Percentiles rank a stretch among this genome's conserved stretches.
phyloP scores from a whole-genome alignment of 441 rosid genomes.

The Populus hybrid region DNA sequence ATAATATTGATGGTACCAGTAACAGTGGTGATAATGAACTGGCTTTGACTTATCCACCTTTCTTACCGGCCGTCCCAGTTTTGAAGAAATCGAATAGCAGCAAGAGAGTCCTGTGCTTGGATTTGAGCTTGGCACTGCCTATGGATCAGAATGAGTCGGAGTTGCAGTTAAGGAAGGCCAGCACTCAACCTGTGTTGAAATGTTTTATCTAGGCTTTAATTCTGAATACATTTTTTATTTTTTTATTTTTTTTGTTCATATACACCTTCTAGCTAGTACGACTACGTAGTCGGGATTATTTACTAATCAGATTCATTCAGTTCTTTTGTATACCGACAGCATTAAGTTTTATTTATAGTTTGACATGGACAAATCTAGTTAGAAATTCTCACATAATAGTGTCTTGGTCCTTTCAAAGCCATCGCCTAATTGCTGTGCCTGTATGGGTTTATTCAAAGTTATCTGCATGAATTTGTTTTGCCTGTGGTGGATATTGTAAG shows the following conservation, averaged over 20 bases:
- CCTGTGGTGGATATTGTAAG: background rate
- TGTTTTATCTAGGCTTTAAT: slow-evolving; percentile 5
- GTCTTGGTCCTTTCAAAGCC: too few species aligned
- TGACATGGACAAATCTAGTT: too few species aligned
- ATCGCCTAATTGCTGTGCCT: background rate
- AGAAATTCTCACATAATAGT: too few species aligned
- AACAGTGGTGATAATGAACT: slow-evolving; percentile 1
- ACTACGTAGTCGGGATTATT: background rate
- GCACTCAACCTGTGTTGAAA: slow-evolving; percentile 10
- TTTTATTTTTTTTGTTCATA: background rate
- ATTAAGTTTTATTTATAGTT: background rate
- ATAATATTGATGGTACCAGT: background rate
- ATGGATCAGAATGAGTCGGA: slow-evolving; percentile 49
- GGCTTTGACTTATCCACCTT: slow-evolving; percentile 23
- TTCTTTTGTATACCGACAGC: background rate
- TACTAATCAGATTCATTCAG: background rate
- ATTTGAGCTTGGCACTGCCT: slow-evolving; percentile 55
- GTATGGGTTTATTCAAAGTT: background rate
- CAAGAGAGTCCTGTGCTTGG: slow-evolving; percentile 54
- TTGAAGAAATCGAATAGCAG: slow-evolving; percentile 58
- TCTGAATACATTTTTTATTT: background rate
- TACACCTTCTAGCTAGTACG: background rate
- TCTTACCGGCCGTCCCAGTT: slow-evolving; percentile 37
- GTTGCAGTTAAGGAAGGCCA: slow-evolving; percentile 45
- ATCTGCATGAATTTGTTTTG: background rate